phyloP scores from a whole-genome alignment of 2,329 filamentous ascomycete species.

The Myrmaecium sp. region DNA sequence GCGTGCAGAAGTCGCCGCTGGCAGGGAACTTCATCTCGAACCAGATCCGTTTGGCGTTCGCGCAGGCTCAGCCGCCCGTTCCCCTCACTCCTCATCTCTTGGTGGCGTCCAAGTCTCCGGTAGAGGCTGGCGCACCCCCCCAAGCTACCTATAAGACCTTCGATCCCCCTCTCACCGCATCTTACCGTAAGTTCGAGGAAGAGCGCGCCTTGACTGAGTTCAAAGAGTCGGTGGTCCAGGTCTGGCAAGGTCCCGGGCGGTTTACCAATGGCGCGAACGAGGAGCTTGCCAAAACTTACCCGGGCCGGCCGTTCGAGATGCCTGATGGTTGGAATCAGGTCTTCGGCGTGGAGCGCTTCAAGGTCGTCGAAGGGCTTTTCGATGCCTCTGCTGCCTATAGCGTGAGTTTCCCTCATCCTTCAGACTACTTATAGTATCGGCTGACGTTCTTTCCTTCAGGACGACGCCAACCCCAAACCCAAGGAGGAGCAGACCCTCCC shows the following conservation, averaged over 20 bases:
- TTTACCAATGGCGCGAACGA: conserved; percentile 46
- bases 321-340: conserved; percentile 93
- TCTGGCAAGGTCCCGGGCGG: conserved; percentile 68
- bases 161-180: conserved; percentile 40
- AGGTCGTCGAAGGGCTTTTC: conserved; percentile 77
- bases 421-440: neutral
- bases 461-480: conserved; percentile 33
- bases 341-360: conserved; percentile 77
- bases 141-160: conserved; percentile 63
- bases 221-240: conserved; percentile 92
- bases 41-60: conserved; percentile 71
- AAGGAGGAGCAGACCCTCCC: conserved; percentile 67
- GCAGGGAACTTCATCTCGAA: conserved; percentile 81
- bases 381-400: conserved; percentile 61
- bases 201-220: conserved; percentile 88
- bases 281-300: conserved; percentile 54
- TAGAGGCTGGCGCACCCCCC: conserved; percentile 68
- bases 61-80: conserved; percentile 48
- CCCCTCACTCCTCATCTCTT: conserved; percentile 73
- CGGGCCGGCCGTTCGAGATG: conserved; percentile 87
- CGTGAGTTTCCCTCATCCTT: conserved; percentile 3
- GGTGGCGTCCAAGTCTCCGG: conserved; percentile 70
- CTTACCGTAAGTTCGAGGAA: conserved; percentile 72
- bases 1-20: conserved; percentile 67
- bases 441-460: conserved; percentile 9